Base-by-base conservation (phyloP, 2,329 filamentous ascomycete genomes). In the Venturia pyrina region DNA sequence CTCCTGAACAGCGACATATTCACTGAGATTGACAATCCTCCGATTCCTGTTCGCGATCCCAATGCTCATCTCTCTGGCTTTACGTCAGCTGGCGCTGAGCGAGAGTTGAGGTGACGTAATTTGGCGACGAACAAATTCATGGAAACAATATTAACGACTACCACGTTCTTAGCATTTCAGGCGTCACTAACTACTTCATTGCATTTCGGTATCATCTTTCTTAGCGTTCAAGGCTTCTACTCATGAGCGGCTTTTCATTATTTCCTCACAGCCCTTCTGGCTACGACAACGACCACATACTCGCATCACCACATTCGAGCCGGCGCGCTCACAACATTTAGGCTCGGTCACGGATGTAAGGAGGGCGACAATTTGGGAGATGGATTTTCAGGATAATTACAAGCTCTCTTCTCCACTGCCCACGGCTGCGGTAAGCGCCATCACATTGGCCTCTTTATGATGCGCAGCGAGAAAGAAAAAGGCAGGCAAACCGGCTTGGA, bases 1-100 rank as follows among this genome's bases (percentile, higher is more conserved):
- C 44, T 66, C 8, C 24, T 66, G 32, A 59, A 65, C 53, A 57
- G n/a, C 19, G 63, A 65, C 41, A 28, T 65, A 17, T 53, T 57
- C 13, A 11, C 48, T 7, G 63, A 57, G 34, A 60, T 65, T 28
- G 48, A 59, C 37, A 21, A 59, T 19, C 37, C 34, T 21, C 40
- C 34, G 1, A 64, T 64, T 40, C 62, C 62, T 34, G 62, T 64
- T 15, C 60, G 53, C 28, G 28, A 59, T 21, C 53, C 32, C 5
- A 59, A 59, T 21, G 28, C 53, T 59, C 53, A 59, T 37, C 28
- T 59, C 15, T 37, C 15, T n/a, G 28, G 53, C 15, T 59, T 59
- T 11, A 37, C 53, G 3, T 34, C 32, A 19, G 53, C 53, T 59
- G 53, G 53, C 0, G 53, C 53, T 59, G 53, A 59, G 17, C 28